These are phyloP conservation scores for Aspergillus viridinutans DNA, from an alignment of 2,329 filamentous ascomycete species.

Conservation along the genomic window DNA sequence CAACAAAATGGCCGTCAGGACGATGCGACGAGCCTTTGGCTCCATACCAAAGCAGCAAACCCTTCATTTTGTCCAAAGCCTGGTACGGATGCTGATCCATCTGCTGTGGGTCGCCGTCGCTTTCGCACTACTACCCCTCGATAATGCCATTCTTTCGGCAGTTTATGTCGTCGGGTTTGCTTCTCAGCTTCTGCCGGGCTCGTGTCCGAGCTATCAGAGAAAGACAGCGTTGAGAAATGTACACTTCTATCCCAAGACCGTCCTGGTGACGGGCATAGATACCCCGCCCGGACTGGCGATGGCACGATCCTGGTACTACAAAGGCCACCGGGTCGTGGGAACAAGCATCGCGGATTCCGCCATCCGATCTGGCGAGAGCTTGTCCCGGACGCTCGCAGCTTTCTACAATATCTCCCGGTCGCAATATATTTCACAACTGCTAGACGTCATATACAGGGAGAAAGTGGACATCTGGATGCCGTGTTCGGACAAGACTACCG, in stretches of 20 bases:
- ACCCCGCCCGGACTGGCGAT: constrained; percentile 68
- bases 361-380: constrained; percentile 52
- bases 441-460: constrained; percentile 58
- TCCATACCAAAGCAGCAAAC: constrained; percentile 8
- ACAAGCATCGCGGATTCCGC: constrained; percentile 57
- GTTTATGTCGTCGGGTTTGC: constrained; percentile 31
- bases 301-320: constrained; percentile 60
- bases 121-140: constrained; percentile 45
- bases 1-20: constrained; percentile 17
- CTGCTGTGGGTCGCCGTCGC: constrained; percentile 24
- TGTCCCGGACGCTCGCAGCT: constrained; percentile 52
- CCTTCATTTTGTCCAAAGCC: constrained; percentile 4
- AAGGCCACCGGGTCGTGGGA: constrained; percentile 67
- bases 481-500: constrained; percentile 64
- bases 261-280: constrained; percentile 68
- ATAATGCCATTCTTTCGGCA: constrained; percentile 41
- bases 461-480: constrained; percentile 68
- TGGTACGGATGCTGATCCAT: constrained; percentile 18
- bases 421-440: constrained; percentile 54
- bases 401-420: constrained; percentile 52
- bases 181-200: constrained; percentile 19
- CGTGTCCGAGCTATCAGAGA: constrained; percentile 16
- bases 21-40: constrained; percentile 14
- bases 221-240: constrained; percentile 26
- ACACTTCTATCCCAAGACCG: constrained; percentile 46